Base-by-base conservation (phyloP, 352 stramenopile species). In the Phytopythium boreale region DNA sequence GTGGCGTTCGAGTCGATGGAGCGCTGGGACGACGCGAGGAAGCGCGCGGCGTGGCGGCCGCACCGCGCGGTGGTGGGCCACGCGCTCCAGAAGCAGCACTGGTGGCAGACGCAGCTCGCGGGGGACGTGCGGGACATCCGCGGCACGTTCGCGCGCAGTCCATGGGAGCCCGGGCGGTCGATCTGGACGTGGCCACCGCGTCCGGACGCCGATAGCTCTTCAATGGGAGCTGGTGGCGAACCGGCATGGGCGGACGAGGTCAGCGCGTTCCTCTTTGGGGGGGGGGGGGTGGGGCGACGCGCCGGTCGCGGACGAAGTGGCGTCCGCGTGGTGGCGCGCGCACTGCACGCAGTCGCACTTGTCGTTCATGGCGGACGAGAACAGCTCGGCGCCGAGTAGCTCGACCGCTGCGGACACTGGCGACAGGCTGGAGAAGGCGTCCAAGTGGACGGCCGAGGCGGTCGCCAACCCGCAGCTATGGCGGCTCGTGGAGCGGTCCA, bases 241-340 rank as follows among this genome's bases (percentile, higher is more conserved):
- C 2, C 49, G 7, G 51, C 14, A 11, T 39, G 56, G 44, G 17
- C n/a, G n/a, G 26, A 26, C 19, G 77, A 84, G 27, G 71, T 74
- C 39, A 69, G 84, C 7, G 47, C 60, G 20, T 89, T 88, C 55
- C 72, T 78, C 17, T 51, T 79, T 22, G 44, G 64, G 0, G 58
- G 71, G 14, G 50, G n/a, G n/a, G n/a, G n/a, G n/a, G n/a, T n/a
- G 56, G 2, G 49, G 55, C 20, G n/a, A 63, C 15, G 53, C 53
- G 8, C 46, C 53, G 11, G 17, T 86, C 43, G 43, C 58, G 20
- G 77, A 85, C 27, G 51, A 61, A 15, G 66, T 74, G 14, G 82
- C 76, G 44, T 90, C 79, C 4, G 58, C 66, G 56, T 90, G 81
- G 81, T 90, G 82, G 82, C 62, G 65, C 62, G 79, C 82, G 2